Evolutionary conservation across 2,329 filamentous ascomycete species (phyloP), one percentile per base, ranked within the genome.

Genomic region (Chaetomiaceae sp.): DNA sequence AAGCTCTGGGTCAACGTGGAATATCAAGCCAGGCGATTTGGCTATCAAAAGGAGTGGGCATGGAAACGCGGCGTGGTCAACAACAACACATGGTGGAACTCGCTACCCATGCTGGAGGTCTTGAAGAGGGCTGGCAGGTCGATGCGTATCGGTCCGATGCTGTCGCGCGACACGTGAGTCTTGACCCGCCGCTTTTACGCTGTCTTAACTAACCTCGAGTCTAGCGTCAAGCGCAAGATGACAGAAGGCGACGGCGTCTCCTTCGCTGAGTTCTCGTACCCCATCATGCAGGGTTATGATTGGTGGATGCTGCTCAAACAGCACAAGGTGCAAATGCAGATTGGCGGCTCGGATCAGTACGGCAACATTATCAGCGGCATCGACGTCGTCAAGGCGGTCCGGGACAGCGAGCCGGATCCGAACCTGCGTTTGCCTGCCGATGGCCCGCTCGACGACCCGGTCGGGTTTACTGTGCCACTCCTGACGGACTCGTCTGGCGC

Each of bases 261-360:
- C 0, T 88, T 95, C 64, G 86, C 89, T 33, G 94, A 99, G 68
- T 96, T 99, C 69, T 81, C 84, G 38, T 99, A 99, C 66, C 94
- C 95, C 1, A 73, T 99, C 15, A 82, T 97, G 64, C 94, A 99
- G 68, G 91, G 87, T 20, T 97, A 91, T 87, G 94, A 99, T 69
- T 99, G 91, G 82, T 97, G 89, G 89, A 79, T 88, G 62, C 80
- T 97, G 73, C 95, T 88, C 71, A 69, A 63, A 57, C 78, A 81
- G 43, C 76, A 78, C 22, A 80, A 80, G 44, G 78, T 91, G 9
- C 86, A 91, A 66, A 81, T 97, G 67, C 91, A 99, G 71, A 89
- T 99, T 48, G 94, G 94, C 54, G 94, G 94, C 36, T 91, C 91
- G 6, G 94, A 99, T 67, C 94, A 99, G 72, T 97, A 87, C 67